These are phyloP conservation scores for Mycena polygramma DNA, from an alignment of 768 basidiomycete genomes.

Conservation along the genomic window DNA sequence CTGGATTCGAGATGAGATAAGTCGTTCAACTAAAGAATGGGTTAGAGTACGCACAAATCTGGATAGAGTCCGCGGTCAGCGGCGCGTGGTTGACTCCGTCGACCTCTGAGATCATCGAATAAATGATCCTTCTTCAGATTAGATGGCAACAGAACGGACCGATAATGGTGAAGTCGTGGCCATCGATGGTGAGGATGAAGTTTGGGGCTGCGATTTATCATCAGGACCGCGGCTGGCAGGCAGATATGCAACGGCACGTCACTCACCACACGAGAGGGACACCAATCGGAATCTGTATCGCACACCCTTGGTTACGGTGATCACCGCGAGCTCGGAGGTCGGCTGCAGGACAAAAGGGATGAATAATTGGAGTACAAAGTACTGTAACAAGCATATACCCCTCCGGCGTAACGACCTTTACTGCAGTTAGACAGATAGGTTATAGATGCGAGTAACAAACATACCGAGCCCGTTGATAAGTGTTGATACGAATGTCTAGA, in stretches of 20 bases:
- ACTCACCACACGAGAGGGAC: conserved; percentile 47
- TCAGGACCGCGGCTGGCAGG: neutral
- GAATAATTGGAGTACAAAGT: neutral
- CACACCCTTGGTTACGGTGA: conserved; percentile 48
- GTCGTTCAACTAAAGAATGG: neutral
- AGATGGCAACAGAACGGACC: too few species aligned
- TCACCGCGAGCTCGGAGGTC: conserved; percentile 46
- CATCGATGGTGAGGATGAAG: conserved; percentile 54
- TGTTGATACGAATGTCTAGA: conserved; percentile 34
- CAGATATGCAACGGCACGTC: too few species aligned
- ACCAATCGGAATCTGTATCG: conserved; percentile 56
- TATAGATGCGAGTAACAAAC: neutral
- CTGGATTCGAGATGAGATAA: conserved; percentile 15
- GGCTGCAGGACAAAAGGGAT: neutral
- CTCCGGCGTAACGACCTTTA: conserved; percentile 19
- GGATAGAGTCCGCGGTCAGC: conserved; percentile 29
- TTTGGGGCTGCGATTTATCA: conserved; percentile 36
- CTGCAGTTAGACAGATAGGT: too few species aligned
- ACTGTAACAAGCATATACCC: neutral
- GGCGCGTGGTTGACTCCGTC: conserved; percentile 17
- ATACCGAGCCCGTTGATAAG: conserved; percentile 50
- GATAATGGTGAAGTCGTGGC: conserved; percentile 56
- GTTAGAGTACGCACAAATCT: conserved; percentile 19
- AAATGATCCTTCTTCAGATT: too few species aligned
- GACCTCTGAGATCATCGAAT: conserved; percentile 48